Evolutionary conservation across 2,329 filamentous ascomycete species (phyloP), one percentile per base, ranked within the genome.

Genomic region (Pleoardoris graminearum): DNA sequence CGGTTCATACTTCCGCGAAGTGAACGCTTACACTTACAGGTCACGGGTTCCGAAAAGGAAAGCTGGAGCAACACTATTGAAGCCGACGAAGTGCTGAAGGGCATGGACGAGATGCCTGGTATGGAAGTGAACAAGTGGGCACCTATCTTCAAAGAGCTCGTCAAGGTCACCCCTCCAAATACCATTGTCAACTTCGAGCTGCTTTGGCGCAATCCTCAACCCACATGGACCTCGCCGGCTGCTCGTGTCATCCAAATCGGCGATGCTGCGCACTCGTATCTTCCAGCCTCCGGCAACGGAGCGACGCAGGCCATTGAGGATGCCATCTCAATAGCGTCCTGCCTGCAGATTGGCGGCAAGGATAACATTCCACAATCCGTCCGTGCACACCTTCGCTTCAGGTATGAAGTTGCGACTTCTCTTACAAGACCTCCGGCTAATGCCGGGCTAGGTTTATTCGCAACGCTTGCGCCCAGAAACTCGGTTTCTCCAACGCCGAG

Each of bases 111-210:
- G 17, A 74, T 76, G 62, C 71, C 74, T 1, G 76, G 74, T 3
- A 72, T 73, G 51, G 67, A 72, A 47, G 70, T 68, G 25, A 56
- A 69, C 50, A 75, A 76, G 42, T 79, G 77, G 76, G 74, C 74
- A 5, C 72, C 73, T 2, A 75, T 77, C 50, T 77, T 79, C 71
- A 75, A 77, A 54, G 67, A 74, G 12, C 71, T 79, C 14, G 75
- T 79, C 30, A 70, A 73, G 29, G 65, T 63, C 51, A 78, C 76
- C 7, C 77, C 77, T 14, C 64, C 68, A 11, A 74, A 79, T 42
- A 79, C 75, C 21, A 77, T 80, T 43, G 75, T 81, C 55, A 77
- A 79, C 67, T 80, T 77, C 53, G 74, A 77, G 54, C 72, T 80
- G 2, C 69, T 79, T 16, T 80, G 76, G 77, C 69, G 74, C 51